phyloP scores from a whole-genome alignment of 306 rosid genomes.

The Vigna nakashimae region DNA sequence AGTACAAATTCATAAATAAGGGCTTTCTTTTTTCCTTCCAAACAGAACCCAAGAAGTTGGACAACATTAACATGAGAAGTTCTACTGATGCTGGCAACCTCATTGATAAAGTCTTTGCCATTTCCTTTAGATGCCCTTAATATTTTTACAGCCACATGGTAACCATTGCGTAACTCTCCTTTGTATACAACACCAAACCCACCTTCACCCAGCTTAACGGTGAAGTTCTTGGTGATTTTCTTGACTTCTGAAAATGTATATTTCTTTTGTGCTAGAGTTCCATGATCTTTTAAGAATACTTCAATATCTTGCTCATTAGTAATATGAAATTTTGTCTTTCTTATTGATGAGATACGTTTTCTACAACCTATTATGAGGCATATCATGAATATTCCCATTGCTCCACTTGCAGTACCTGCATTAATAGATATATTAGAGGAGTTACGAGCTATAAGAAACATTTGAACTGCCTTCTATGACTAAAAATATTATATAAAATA shows the following conservation, averaged over 20 bases:
- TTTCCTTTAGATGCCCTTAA: slow-evolving; percentile 47
- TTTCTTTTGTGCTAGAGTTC: too few species aligned
- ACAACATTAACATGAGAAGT: slow-evolving; percentile 47
- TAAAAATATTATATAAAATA: too few species aligned
- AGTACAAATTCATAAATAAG: background rate
- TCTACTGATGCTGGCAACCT: background rate
- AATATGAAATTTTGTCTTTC: too few species aligned
- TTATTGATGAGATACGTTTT: background rate
- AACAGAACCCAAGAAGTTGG: slow-evolving; percentile 53
- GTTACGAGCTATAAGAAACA: too few species aligned
- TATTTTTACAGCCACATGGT: slow-evolving; percentile 49
- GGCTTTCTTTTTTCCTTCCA: slow-evolving; percentile 42
- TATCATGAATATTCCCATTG: too few species aligned
- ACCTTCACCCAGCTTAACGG: slow-evolving; percentile 33
- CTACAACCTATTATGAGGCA: too few species aligned
- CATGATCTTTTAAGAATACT: too few species aligned
- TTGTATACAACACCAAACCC: background rate
- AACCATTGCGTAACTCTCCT: slow-evolving; percentile 36
- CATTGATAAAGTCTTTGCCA: slow-evolving; percentile 51
- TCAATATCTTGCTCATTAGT: background rate
- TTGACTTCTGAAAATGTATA: slow-evolving; percentile 32
- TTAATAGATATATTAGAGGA: too few species aligned
- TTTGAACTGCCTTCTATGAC: too few species aligned
- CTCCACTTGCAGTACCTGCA: too few species aligned
- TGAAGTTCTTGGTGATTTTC: slow-evolving; percentile 51